phyloP scores from a whole-genome alignment of 2,329 filamentous ascomycete species.

The Botrytis fragariae region DNA sequence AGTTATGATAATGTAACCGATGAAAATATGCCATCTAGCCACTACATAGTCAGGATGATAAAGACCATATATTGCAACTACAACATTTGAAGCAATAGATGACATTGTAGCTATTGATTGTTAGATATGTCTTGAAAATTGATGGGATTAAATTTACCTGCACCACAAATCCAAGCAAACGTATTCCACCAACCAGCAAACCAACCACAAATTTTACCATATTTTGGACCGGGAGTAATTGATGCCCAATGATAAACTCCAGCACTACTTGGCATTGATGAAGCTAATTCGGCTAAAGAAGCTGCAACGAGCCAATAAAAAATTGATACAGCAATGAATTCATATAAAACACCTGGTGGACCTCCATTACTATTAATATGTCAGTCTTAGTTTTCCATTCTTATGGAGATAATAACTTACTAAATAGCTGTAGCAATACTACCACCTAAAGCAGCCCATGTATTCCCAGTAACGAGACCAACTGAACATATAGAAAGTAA shows the following conservation, averaged over 20 bases:
- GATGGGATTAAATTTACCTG: conserved; percentile 23
- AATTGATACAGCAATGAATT: conserved; percentile 52
- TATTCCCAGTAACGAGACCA: conserved; percentile 46
- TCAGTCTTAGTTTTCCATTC: background rate
- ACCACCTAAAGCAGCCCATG: conserved; percentile 48
- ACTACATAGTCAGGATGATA: conserved; percentile 46
- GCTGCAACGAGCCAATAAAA: conserved; percentile 52
- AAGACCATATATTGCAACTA: conserved; percentile 49
- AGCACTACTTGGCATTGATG: conserved; percentile 33
- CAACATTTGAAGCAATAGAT: conserved; percentile 44
- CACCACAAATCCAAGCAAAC: conserved; percentile 43
- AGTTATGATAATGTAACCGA: conserved; percentile 47
- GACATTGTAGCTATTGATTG: conserved; percentile 27
- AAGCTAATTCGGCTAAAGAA: conserved; percentile 44
- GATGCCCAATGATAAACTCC: conserved; percentile 53
- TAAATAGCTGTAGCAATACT: conserved; percentile 42
- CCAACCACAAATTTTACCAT: conserved; percentile 47
- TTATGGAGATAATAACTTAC: conserved; percentile 7
- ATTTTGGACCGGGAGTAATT: conserved; percentile 46
- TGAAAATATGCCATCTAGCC: conserved; percentile 52
- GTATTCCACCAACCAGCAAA: conserved; percentile 54
- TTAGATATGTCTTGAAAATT: conserved; percentile 1
- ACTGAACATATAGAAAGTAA: conserved; percentile 47
- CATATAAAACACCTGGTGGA: conserved; percentile 59
- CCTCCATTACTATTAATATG: conserved; percentile 57